Conservation (phyloP, 176 grass and related monocot species). For the Panicum miliaceum region DNA sequence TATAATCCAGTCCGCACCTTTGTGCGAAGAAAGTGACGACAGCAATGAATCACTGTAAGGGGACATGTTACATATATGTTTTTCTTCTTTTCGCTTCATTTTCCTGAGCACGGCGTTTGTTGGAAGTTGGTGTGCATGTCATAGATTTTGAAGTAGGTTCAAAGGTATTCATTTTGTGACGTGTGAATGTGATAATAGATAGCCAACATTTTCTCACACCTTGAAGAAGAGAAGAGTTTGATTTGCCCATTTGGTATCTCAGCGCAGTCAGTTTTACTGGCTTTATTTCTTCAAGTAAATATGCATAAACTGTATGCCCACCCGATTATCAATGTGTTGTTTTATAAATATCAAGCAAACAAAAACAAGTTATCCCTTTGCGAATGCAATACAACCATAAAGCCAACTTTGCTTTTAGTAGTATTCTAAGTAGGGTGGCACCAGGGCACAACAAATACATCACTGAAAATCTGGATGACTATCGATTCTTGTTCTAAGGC, state of each 20-base stretch:
- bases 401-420: background rate
- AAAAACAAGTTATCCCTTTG: background rate
- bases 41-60: conserved; percentile 69
- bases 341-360: background rate
- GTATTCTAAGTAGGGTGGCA: background rate
- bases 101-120: conserved; percentile 34
- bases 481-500: conserved; percentile 26
- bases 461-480: background rate
- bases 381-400: background rate
- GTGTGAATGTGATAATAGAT: conserved; percentile 49
- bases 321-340: background rate
- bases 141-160: conserved; percentile 44
- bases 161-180: conserved; percentile 51
- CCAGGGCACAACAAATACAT: conserved; percentile 6
- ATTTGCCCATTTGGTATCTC: conserved; percentile 2
- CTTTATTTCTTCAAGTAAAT: conserved; percentile 2
- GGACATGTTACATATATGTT: conserved; percentile 39
- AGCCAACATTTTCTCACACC: conserved; percentile 43
- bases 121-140: conserved; percentile 36
- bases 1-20: conserved; percentile 82
- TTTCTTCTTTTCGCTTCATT: background rate
- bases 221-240: conserved; percentile 43
- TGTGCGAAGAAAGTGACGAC: conserved; percentile 76
- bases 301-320: background rate
- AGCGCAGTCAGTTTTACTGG: background rate